Percentiles rank a stretch among this genome's conserved stretches.
Evolutionary conservation across 2,329 filamentous ascomycete genomes (phyloP).

Genomic region (Colletotrichum falcatum): DNA sequence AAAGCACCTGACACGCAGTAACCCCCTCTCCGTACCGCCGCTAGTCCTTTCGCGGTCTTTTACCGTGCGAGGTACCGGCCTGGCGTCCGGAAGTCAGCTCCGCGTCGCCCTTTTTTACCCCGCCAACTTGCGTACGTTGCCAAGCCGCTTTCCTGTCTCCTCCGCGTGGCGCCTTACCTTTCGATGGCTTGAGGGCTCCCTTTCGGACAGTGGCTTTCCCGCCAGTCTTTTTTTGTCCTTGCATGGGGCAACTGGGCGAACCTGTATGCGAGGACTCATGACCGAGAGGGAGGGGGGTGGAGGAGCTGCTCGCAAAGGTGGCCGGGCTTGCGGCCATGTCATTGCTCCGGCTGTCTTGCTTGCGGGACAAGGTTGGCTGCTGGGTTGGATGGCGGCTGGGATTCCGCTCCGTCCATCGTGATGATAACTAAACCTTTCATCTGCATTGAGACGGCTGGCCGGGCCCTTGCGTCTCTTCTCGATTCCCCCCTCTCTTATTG

Average conservation of each 20-base stretch:
- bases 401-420: slow-evolving; percentile 19
- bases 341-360: slow-evolving; percentile 16
- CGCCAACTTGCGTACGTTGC: no score
- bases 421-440: slow-evolving; percentile 14
- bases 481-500: neutral
- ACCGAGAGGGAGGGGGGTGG: neutral
- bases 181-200: neutral
- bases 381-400: slow-evolving; percentile 20
- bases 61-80: neutral
- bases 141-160: neutral
- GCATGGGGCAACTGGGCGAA: neutral
- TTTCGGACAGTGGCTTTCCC: neutral
- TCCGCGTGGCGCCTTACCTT: slow-evolving; percentile 2
- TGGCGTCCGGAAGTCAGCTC: neutral
- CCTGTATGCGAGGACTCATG: neutral
- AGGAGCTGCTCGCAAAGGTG: slow-evolving; percentile 4
- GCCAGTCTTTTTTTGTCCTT: neutral
- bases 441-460: neutral
- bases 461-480: no score
- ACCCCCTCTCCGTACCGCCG: neutral
- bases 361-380: slow-evolving; percentile 38
- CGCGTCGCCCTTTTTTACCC: neutral
- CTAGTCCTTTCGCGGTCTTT: neutral
- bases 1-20: slow-evolving; percentile 39
- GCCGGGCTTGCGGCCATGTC: slow-evolving; percentile 26